Conservation (phyloP, 2,329 filamentous ascomycete species). For the Leptographium procerum region DNA sequence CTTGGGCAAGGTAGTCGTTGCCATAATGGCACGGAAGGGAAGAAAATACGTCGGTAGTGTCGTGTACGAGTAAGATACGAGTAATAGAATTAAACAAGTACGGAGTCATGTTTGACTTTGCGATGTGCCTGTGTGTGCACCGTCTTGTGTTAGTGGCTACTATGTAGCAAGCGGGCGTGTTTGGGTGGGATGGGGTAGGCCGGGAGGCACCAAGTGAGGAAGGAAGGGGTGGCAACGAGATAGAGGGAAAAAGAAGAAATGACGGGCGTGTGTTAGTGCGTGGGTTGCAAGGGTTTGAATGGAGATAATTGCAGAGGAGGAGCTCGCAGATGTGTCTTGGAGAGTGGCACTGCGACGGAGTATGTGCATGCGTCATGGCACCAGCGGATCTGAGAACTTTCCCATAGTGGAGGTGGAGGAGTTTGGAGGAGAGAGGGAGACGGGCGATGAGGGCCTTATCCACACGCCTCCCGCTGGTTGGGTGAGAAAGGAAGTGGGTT, state of each 20-base stretch:
- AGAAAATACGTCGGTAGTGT: slow-evolving; percentile 5
- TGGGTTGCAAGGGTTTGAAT: slow-evolving; percentile 6
- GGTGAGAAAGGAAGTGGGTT: not conserved
- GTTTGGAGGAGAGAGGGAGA: not conserved
- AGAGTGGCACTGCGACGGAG: not conserved
- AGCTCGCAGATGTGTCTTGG: slow-evolving; percentile 1
- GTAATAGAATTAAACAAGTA: slow-evolving; percentile 10
- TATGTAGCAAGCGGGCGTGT: not conserved
- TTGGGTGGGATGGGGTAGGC: slow-evolving; percentile 1
- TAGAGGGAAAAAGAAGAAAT: not conserved
- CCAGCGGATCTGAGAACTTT: slow-evolving; percentile 9
- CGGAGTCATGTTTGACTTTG: slow-evolving; percentile 19
- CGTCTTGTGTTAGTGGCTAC: not conserved
- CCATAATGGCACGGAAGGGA: slow-evolving; percentile 20
- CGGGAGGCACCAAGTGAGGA: not conserved
- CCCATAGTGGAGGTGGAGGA: slow-evolving; percentile 1
- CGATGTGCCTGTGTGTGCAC: slow-evolving; percentile 8
- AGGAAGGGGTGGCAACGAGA: not conserved
- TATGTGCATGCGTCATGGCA: slow-evolving; percentile 9
- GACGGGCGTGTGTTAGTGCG: slow-evolving; percentile 4
- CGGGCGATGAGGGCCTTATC: not conserved
- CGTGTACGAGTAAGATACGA: slow-evolving; percentile 4
- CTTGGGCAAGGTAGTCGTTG: slow-evolving; percentile 8
- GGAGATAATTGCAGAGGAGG: not conserved
- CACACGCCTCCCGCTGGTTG: slow-evolving; percentile 3